Base-by-base conservation (phyloP, 352 stramenopile genomes). In the Phytophthora pisi region DNA sequence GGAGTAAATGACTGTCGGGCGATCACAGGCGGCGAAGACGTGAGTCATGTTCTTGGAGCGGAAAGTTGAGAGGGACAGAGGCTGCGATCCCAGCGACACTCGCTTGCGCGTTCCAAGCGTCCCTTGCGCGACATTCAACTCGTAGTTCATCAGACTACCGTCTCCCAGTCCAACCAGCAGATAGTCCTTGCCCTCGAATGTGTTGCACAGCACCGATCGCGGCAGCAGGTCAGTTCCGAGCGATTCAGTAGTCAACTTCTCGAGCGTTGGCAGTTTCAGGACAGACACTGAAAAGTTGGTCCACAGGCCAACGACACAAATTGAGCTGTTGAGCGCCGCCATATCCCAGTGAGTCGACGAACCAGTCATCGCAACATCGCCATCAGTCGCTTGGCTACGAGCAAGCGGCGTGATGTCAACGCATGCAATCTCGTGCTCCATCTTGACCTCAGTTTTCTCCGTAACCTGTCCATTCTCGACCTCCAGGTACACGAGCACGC, bases 151-250 rank as follows among this genome's bases (percentile, higher is more conserved):
- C 8, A 99, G 71, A 68, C 86, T 96, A 16, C 97, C 97, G 72
- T 99, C 97, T 16, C 97, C 97, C n/a, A 99, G 81, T 52, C 97
- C 97, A 13, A 99, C 92, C 24, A 99, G 84, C 20, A 99, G 64
- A 65, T 98, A 98, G 64, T 96, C 68, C 42, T 91, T 74, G 26
- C 72, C 77, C 53, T 97, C 91, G 50, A 96, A 94, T 8, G 86
- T 90, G 54, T 93, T 93, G 68, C 91, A 90, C 24, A 98, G 67
- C 23, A 98, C 85, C 6, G 90, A 97, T 38, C 95, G 85, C 1
- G 92, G 89, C 50, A 98, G 80, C 16, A 95, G 51, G 51, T 96
- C 86, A 51, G 88, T 92, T 49, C 88, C 88, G 6, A 97, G 74
- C 4, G 77, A 76, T 53, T 93, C 81, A 10, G 84, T 89, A n/a